Percentiles rank a stretch among this genome's conserved stretches.
Evolutionary conservation across 148 eudicot genomes (phyloP).

Genomic region (Talinum fruticosum): DNA sequence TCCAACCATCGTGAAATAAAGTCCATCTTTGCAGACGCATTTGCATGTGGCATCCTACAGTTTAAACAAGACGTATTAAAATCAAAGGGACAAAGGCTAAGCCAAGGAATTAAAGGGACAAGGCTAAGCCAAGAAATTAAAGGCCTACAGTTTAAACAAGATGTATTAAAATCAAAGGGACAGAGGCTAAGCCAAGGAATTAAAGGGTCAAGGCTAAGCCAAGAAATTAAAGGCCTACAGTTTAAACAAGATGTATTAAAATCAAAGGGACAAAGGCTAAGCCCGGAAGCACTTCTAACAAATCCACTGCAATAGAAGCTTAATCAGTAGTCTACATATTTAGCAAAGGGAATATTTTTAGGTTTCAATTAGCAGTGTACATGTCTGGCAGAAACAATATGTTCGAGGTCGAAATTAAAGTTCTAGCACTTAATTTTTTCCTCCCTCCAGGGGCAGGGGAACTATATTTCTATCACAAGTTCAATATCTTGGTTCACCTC

Average conservation of each 20-base stretch:
- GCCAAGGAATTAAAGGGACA: no score
- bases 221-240: no score
- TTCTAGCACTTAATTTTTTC: no score
- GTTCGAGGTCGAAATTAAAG: not conserved
- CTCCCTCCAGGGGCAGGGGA: no score
- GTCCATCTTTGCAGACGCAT: slow-evolving; percentile 32
- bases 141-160: slow-evolving; percentile 26
- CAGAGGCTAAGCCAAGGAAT: no score
- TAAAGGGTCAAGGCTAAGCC: no score
- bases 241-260: not conserved
- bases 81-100: not conserved
- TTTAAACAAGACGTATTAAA: not conserved
- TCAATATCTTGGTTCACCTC: not conserved
- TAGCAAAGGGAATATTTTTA: not conserved
- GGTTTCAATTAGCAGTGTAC: not conserved
- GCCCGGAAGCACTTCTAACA: not conserved
- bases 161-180: not conserved
- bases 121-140: no score
- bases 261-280: not conserved
- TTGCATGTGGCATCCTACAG: slow-evolving; percentile 41
- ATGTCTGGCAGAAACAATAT: not conserved
- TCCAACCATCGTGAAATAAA: slow-evolving; percentile 45
- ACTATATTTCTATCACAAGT: not conserved
- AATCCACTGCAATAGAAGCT: not conserved
- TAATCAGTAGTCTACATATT: not conserved